These are phyloP conservation scores for Flaveria sonorensis DNA, from an alignment of 129 eudicot genomes.

Conservation along the genomic window DNA sequence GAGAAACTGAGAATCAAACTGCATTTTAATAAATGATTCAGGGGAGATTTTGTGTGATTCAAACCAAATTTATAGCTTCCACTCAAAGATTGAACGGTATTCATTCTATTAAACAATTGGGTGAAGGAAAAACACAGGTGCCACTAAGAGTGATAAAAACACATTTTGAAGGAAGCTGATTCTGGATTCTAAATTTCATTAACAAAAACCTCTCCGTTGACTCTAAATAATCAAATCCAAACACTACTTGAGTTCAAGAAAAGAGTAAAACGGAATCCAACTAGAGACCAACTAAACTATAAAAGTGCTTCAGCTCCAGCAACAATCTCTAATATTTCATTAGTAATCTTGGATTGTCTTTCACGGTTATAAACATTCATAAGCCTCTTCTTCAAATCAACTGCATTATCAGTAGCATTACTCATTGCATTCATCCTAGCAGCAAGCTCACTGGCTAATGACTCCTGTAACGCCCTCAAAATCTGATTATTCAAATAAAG, in stretches of 20 bases:
- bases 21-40: background rate
- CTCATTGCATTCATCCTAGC: conserved; percentile 94
- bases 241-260: conserved; percentile 15
- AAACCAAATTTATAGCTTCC: background rate
- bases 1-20: background rate
- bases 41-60: background rate
- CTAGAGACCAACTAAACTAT: conserved; percentile 28
- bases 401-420: conserved; percentile 75
- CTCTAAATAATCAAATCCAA: conserved; percentile 1
- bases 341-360: conserved; percentile 78
- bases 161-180: no score
- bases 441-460: conserved; percentile 83
- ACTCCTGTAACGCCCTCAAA: conserved; percentile 89
- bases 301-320: conserved; percentile 70
- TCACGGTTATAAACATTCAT: conserved; percentile 60
- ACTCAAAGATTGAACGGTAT: background rate
- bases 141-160: background rate
- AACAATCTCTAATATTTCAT: conserved; percentile 76
- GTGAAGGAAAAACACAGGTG: background rate
- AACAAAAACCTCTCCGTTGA: background rate
- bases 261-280: background rate
- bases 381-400: conserved; percentile 59
- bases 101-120: background rate
- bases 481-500: conserved; percentile 83
- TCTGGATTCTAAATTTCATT: conserved; percentile 2